These are phyloP conservation scores for Chrysoporthe austroafricana DNA, from an alignment of 2,329 filamentous ascomycete genomes.

Conservation along the genomic window DNA sequence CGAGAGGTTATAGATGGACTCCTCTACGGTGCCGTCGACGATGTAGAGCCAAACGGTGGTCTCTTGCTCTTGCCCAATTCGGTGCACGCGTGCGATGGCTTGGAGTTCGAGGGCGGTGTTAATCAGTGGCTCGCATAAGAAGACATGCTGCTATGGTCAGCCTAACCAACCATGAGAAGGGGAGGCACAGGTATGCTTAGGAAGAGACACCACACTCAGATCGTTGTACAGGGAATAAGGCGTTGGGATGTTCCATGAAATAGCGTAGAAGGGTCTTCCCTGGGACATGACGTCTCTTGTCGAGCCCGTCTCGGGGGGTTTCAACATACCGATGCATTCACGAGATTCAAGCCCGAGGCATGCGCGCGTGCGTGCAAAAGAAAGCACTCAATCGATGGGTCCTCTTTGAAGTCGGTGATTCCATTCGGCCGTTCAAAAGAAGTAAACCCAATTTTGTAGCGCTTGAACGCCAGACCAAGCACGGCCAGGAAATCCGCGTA, in stretches of 20 bases:
- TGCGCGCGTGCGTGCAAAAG: slow-evolving; percentile 88
- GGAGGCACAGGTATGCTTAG: neutral
- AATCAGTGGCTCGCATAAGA: slow-evolving; percentile 90
- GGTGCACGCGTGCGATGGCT: slow-evolving; percentile 90
- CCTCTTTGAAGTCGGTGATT: slow-evolving; percentile 75
- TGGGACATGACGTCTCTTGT: too few relatives aligned
- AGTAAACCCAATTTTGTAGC: slow-evolving; percentile 73
- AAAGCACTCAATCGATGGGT: slow-evolving; percentile 78
- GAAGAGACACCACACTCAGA: neutral
- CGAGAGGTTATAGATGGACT: slow-evolving; percentile 87
- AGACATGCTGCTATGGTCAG: slow-evolving; percentile 64
- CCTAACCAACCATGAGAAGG: neutral
- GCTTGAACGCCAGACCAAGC: slow-evolving; percentile 69
- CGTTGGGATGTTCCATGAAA: too few relatives aligned
- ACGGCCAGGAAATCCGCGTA: slow-evolving; percentile 77
- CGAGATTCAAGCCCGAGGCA: slow-evolving; percentile 85
- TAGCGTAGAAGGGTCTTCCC: too few relatives aligned
- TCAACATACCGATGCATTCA: slow-evolving; percentile 69
- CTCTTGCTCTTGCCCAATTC: slow-evolving; percentile 85
- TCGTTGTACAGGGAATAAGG: too few relatives aligned
- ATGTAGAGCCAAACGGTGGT: slow-evolving; percentile 97
- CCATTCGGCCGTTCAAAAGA: slow-evolving; percentile 72
- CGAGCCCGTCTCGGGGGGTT: neutral
- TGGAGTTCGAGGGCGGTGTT: slow-evolving; percentile 94
- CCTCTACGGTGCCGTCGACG: slow-evolving; percentile 87